Conservation (phyloP, 2,329 filamentous ascomycete species). For the Paramyrothecium sp. region DNA sequence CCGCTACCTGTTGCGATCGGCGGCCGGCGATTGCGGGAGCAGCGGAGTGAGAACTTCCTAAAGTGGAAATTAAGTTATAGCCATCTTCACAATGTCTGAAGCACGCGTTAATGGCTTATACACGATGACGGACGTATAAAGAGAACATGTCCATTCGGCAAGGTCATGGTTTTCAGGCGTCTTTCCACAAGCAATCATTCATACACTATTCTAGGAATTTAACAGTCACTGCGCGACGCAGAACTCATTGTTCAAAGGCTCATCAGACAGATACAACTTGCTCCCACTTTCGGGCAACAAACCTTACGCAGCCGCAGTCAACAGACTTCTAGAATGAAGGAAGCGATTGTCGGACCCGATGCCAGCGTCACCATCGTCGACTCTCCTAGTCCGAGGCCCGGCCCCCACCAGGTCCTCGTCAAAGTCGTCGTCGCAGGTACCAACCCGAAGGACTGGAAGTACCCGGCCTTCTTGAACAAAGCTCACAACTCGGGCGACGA, state of each 20-base stretch:
- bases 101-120: not conserved
- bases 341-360: conserved; percentile 2
- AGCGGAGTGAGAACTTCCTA: not conserved
- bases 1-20: not conserved
- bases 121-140: not conserved
- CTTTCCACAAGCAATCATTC: too few species aligned
- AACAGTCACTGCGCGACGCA: too few species aligned
- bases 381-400: conserved; percentile 10
- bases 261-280: too few species aligned
- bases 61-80: not conserved
- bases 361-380: conserved; percentile 5
- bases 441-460: conserved; percentile 21
- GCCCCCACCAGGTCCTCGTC: conserved; percentile 16
- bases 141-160: too few species aligned
- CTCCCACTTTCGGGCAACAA: too few species aligned
- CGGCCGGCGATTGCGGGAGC: not conserved
- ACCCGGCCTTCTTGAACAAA: not conserved
- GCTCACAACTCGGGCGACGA: conserved; percentile 15
- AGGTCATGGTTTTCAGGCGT: too few species aligned
- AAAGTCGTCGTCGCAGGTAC: conserved; percentile 15
- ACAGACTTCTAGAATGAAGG: conserved; percentile 4
- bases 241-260: too few species aligned
- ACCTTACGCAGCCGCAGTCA: too few species aligned
- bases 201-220: too few species aligned
- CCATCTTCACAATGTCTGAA: not conserved